Evolutionary conservation across 306 rosid species (phyloP).

Genomic region (Arachis hypogaea): DNA sequence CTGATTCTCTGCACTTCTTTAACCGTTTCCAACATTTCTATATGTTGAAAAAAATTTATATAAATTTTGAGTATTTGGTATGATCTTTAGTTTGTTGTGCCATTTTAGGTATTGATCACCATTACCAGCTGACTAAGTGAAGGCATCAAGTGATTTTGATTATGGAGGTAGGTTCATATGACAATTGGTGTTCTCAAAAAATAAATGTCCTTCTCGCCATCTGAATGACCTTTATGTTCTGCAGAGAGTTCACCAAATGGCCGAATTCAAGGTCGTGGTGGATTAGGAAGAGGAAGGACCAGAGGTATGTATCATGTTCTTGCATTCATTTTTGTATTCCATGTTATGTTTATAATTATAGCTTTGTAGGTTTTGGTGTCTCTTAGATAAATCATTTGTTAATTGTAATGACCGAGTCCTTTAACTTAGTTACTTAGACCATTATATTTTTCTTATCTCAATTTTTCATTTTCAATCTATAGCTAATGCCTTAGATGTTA

Average conservation of each 20-base stretch:
- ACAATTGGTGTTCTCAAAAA: not conserved
- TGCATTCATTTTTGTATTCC: not conserved
- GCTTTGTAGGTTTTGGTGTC: no score
- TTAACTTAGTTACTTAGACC: no score
- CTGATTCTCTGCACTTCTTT: not conserved
- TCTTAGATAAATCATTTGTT: no score
- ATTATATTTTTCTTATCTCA: no score
- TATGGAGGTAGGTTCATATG: conserved; percentile 58
- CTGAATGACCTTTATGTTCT: not conserved
- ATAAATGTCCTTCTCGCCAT: not conserved
- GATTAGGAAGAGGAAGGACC: conserved; percentile 76
- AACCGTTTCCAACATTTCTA: conserved; percentile 17
- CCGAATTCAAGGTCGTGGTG: conserved; percentile 65
- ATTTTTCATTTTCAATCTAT: no score
- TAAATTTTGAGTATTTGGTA: not conserved
- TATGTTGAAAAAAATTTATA: not conserved
- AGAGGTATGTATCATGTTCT: conserved; percentile 53
- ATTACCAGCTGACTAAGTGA: conserved; percentile 57
- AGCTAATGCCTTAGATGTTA: no score
- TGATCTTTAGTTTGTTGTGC: not conserved
- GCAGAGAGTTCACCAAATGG: conserved; percentile 81
- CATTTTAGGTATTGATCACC: conserved; percentile 74
- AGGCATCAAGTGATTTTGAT: conserved; percentile 57
- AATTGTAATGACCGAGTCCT: no score
- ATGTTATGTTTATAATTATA: not conserved